These are phyloP conservation scores for Acer yangbiense DNA, from an alignment of 345 rosid genomes.

Conservation along the genomic window DNA sequence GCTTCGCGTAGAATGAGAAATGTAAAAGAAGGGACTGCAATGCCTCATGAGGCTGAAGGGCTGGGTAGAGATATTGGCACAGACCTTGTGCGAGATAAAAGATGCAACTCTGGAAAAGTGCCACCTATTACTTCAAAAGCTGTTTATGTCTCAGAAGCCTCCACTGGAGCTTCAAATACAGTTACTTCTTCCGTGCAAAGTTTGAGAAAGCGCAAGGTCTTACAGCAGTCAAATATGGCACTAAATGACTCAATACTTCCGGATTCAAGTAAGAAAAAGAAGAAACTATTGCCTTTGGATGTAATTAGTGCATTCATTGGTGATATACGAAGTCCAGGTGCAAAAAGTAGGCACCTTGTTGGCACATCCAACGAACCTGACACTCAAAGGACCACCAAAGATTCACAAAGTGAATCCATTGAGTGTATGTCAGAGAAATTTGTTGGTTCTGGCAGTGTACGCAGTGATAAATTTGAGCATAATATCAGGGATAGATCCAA, in stretches of 20 bases:
- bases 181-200: constrained; percentile 39
- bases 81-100: constrained; percentile 35
- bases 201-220: constrained; percentile 64
- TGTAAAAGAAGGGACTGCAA: constrained; percentile 35
- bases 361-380: constrained; percentile 32
- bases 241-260: constrained; percentile 24
- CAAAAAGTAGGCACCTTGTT: constrained; percentile 18
- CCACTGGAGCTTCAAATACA: constrained; percentile 32
- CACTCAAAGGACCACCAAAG: constrained; percentile 30
- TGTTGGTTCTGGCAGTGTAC: constrained; percentile 30
- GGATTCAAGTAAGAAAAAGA: constrained; percentile 66
- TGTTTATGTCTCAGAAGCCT: constrained; percentile 29
- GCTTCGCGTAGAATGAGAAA: constrained; percentile 30
- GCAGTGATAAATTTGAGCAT: constrained; percentile 31
- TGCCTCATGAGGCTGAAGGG: constrained; percentile 35
- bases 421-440: constrained; percentile 28
- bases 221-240: constrained; percentile 25
- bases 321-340: constrained; percentile 26
- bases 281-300: constrained; percentile 37
- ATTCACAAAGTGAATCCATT: constrained; percentile 24
- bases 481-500: constrained; percentile 30
- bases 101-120: constrained; percentile 21
- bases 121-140: constrained; percentile 31
- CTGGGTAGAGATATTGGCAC: constrained; percentile 27
- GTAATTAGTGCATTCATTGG: constrained; percentile 22